Evolutionary conservation across 2,329 filamentous ascomycete genomes (phyloP).

Genomic region (Penicillium sp.): DNA sequence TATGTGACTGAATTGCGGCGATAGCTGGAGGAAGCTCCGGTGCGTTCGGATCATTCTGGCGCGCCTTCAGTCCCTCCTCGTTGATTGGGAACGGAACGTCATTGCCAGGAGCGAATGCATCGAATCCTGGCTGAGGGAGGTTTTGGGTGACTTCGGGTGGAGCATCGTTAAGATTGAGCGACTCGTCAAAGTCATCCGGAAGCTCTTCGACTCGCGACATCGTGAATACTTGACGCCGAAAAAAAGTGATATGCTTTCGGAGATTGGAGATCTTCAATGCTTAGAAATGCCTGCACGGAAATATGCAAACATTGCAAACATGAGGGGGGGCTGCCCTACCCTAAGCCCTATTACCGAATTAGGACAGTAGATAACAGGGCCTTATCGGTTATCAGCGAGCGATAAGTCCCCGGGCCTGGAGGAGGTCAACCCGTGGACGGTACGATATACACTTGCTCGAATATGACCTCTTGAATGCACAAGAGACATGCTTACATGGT

Average conservation of each 20-base stretch:
- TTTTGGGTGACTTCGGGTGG: slow-evolving; percentile 20
- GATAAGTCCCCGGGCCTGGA: too few species aligned
- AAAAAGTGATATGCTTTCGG: slow-evolving; percentile 1
- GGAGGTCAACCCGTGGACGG: too few species aligned
- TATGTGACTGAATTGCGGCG: slow-evolving; percentile 58
- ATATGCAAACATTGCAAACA: slow-evolving; percentile 33
- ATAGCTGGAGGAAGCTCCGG: slow-evolving; percentile 60
- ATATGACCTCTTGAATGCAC: too few species aligned
- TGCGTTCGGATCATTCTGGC: slow-evolving; percentile 31
- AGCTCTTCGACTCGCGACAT: slow-evolving; percentile 58
- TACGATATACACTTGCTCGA: too few species aligned
- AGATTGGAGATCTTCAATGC: slow-evolving; percentile 1
- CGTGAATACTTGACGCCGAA: slow-evolving; percentile 7
- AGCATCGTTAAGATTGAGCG: slow-evolving; percentile 43
- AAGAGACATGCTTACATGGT: too few species aligned
- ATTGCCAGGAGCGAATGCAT: slow-evolving; percentile 26
- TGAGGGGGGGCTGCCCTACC: slow-evolving; percentile 20
- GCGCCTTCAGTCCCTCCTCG: slow-evolving; percentile 33
- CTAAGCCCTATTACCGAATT: slow-evolving; percentile 18
- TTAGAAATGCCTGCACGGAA: slow-evolving; percentile 10
- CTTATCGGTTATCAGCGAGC: not conserved
- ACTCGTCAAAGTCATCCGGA: slow-evolving; percentile 53
- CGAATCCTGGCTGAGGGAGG: slow-evolving; percentile 22
- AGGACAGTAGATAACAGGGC: not conserved
- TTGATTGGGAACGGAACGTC: slow-evolving; percentile 44